Conservation (phyloP, 768 basidiomycete genomes). For the Mycena alexandri region DNA sequence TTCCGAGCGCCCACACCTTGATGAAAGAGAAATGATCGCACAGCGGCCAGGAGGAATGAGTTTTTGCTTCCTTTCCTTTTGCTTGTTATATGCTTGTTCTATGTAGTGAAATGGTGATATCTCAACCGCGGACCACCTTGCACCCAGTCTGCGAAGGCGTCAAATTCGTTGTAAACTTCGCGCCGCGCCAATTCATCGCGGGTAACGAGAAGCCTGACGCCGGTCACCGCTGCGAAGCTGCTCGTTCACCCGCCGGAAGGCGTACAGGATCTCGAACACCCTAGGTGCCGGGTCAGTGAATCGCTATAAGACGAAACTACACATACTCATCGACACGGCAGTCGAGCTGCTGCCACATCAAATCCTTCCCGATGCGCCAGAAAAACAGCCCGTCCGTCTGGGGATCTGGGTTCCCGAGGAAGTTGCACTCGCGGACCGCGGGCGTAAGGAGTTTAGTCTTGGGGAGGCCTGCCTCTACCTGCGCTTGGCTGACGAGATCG, state of each 20-base stretch:
- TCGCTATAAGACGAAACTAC: too few species aligned
- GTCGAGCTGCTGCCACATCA: constrained; percentile 27
- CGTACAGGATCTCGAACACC: constrained; percentile 16
- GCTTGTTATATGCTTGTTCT: too few species aligned
- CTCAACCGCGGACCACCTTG: not conserved
- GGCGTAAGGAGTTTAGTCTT: constrained; percentile 15
- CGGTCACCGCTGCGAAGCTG: not conserved
- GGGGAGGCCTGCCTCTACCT: constrained; percentile 12
- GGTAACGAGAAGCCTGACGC: not conserved
- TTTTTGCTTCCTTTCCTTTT: too few species aligned
- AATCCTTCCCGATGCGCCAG: constrained; percentile 18
- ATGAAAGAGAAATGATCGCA: too few species aligned
- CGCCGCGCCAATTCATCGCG: constrained; percentile 2
- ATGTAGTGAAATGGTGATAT: too few species aligned
- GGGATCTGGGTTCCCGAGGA: not conserved
- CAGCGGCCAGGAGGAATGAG: too few species aligned
- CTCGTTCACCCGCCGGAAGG: constrained; percentile 18
- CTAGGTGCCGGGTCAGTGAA: not conserved
- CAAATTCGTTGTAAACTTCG: constrained; percentile 6
- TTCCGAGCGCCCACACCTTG: too few species aligned
- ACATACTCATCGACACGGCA: constrained; percentile 23
- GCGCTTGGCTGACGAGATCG: constrained; percentile 13
- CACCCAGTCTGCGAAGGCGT: constrained; percentile 12
- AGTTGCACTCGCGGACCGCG: not conserved
- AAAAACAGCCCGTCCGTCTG: constrained; percentile 19